Evolutionary conservation across 108 stramenopile genomes (phyloP).

Genomic region (Nitzschia sp.): DNA sequence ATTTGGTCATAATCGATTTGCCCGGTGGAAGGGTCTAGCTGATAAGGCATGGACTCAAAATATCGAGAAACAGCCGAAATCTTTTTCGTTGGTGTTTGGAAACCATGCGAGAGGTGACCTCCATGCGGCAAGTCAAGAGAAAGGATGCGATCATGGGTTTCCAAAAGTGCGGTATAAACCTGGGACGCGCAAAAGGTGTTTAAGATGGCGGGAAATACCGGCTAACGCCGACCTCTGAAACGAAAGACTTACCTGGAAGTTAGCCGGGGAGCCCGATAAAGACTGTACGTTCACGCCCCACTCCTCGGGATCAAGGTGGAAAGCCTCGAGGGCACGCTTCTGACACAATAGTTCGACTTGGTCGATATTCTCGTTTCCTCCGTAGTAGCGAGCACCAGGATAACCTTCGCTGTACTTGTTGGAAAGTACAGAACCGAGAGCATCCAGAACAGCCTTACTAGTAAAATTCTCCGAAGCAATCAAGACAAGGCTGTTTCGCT

Average conservation of each 20-base stretch:
- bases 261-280: conserved; percentile 97
- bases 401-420: conserved; percentile 98
- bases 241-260: conserved; percentile 85
- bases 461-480: conserved; percentile 98
- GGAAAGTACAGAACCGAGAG: conserved; percentile 95
- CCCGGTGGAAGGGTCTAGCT: conserved; percentile 94
- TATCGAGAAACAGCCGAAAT: conserved; percentile 93
- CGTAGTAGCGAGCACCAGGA: conserved; percentile 95
- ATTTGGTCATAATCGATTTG: conserved; percentile 97
- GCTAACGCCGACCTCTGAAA: background rate
- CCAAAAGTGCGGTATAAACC: conserved; percentile 98
- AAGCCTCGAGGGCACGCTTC: conserved; percentile 94
- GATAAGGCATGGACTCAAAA: conserved; percentile 99
- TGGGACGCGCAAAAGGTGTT: conserved; percentile 21
- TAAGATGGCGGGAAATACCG: background rate
- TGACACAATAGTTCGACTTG: conserved; percentile 97
- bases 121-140: conserved; percentile 98
- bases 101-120: conserved; percentile 97
- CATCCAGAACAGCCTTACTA: conserved; percentile 92
- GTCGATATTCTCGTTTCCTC: conserved; percentile 97
- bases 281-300: conserved; percentile 96
- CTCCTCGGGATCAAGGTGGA: conserved; percentile 89
- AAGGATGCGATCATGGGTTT: conserved; percentile 99
- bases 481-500: conserved; percentile 87
- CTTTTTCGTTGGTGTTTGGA: conserved; percentile 96